Base-by-base conservation (phyloP, 2,329 filamentous ascomycete species). In the Colletotrichum euphorbiae region DNA sequence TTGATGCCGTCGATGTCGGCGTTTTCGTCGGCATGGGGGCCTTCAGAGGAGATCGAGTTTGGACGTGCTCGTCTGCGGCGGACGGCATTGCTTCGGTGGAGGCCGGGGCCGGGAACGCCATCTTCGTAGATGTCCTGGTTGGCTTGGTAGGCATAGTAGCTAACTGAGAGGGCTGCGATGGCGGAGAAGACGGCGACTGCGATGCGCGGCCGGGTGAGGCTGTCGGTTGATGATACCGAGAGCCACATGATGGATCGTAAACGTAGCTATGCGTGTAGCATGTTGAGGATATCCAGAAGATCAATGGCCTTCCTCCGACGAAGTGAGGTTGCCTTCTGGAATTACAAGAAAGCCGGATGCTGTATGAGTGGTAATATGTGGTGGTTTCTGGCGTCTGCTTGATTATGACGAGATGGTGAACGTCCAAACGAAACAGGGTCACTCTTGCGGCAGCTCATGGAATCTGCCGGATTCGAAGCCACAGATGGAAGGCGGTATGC, bases 41-140 rank as follows among this genome's bases (percentile, higher is more conserved):
- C 80, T 12, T 78, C 80, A 33, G 79, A 79, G 6, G 82, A 80
- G 60, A 80, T 81, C 17, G 82, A 81, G n/a, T 77, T 73, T 48
- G 79, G 78, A 31, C 76, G 77, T 40, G 74, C 76, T 28, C 74
- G 75, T 28, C 78, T 75, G 65, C 87, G 85, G 69, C 90, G 88
- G 42, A 92, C 75, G 11, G 91, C 90, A 77, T 92, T 92, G 75
- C 90, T 90, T 70, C 91, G 83, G 72, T 87, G 90, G 33, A 93
- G 79, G 13, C 78, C 76, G 36, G 75, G 71, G n/a, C 77, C 78
- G 9, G 72, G 74, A 46, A 72, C 9, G 24, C 64, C 55, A 24
- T 69, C 55, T 9, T 33, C 56, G 43, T 51, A 45, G 46, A 40
- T 62, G 38, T 74, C 69, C 72, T 54, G 71, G 71, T 43, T 72